Evolutionary conservation across 176 grass and related monocot species (phyloP), one percentile per base, ranked within the genome.

Genomic region (Elaeis guineensis): DNA sequence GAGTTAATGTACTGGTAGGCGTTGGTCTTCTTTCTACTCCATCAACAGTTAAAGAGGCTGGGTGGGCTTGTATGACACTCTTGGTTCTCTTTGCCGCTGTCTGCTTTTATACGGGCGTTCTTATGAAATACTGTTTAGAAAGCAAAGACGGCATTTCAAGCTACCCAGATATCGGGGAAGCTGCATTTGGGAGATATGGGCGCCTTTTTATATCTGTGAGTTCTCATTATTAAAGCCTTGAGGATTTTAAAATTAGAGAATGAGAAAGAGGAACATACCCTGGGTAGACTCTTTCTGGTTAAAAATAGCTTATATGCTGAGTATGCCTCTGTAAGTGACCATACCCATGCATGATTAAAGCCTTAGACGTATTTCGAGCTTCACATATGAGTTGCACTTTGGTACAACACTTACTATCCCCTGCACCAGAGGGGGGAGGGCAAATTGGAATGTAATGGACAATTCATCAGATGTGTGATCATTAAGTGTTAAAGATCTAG

Each of bases 111-210:
- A 96, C 92, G 52, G 81, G 87, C 69, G 60, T 82, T 72, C 80
- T 96, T 74, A 52, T 88, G 75, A 96, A 82, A 59, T 35, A 90
- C 26, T 90, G 92, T 66, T 90, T 96, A 6, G 92, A 96, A 72
- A 90, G 69, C 78, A 90, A 90, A 80, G 87, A 85, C 54, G 92
- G 92, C 8, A 80, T 96, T 77, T 72, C 70, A 48, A 88, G 71
- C 57, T 96, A 96, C 65, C 92, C 92, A 75, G 87, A 97, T 78
- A 97, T 97, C 44, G 92, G 87, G 11, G 87, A 97, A 80, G 87
- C 87, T 78, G 92, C 86, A 25, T 96, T 96, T 69, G 92, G 86
- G 54, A 81, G 67, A 85, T 75, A 88, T 57, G 92, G 92, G 3
- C 87, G 87, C 15, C 53, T 96, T 51, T 51, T 96, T 49, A 77